Evolutionary conservation across 495 filamentous ascomycete genomes (phyloP), one percentile per base, ranked within the genome.

Genomic region (Aspergillus biplanus): DNA sequence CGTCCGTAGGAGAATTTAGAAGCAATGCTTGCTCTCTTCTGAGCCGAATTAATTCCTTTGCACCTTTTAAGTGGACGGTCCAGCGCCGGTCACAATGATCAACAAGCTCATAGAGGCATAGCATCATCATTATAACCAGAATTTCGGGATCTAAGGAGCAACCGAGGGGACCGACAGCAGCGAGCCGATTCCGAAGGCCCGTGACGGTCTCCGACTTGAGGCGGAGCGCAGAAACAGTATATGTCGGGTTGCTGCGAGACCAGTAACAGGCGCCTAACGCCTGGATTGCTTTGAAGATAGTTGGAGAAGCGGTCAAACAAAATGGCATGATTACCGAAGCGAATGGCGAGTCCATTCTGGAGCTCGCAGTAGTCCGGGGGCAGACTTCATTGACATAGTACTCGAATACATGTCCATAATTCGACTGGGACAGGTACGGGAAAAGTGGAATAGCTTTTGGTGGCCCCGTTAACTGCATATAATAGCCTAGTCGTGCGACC

Each of bases 101-200:
- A 27, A 80, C 71, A 54, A 81, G 80, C 59, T 81, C 78, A 60
- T 76, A 81, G 0, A 79, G 71, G 61, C 77, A 81, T 18, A 81
- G 65, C 71, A 81, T 75, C 69, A 81, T 78, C 77, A 81, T 80
- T 34, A 78, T 72, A 3, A 75, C 71, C 33, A 81, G 57, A 1
- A 79, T 64, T 61, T 81, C 77, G 0, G 78, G 75, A 42, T 80
- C 73, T 15, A 61, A 63, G 6, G 67, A 69, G 48, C 67, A 74
- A 5, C 44, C 68, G 9, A 65, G 34, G 4, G 65, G 57, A 0
- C 69, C 76, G 34, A 73, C 69, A 3, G 42, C 61, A 7, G 72
- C 63, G 5, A 81, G 64, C 21, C 70, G 72, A 27, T 68, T 65
- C 16, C 76, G 77, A 18, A 81, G 77, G 50, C 74, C 77, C n/a